These are phyloP conservation scores for Verticillium dahliae DNA, from an alignment of 2,329 filamentous ascomycete genomes.

Conservation along the genomic window DNA sequence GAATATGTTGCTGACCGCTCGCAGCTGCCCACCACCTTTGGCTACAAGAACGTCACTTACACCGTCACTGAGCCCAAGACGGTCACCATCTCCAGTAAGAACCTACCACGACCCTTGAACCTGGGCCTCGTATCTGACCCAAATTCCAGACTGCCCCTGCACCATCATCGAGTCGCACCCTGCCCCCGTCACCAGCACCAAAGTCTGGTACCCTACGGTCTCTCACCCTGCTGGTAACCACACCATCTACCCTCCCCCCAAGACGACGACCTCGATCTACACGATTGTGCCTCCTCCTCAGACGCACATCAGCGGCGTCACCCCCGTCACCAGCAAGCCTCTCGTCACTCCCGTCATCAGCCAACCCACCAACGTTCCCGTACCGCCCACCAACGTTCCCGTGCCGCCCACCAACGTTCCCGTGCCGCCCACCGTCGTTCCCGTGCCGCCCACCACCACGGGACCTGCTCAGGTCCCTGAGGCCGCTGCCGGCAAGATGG, in stretches of 20 bases:
- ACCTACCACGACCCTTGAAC: not conserved
- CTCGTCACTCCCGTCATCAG: not conserved
- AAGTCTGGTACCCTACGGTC: constrained; percentile 7
- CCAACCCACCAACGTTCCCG: constrained; percentile 6
- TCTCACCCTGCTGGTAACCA: constrained; percentile 8
- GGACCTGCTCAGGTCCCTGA: constrained; percentile 19
- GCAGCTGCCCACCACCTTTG: constrained; percentile 29
- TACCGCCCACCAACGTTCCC: constrained; percentile 4
- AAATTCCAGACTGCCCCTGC: constrained; percentile 37
- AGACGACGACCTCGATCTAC: constrained; percentile 8
- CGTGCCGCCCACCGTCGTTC: constrained; percentile 4
- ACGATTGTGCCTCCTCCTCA: constrained; percentile 4
- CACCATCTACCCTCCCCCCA: constrained; percentile 5
- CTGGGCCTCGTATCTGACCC: not conserved
- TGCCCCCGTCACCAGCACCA: constrained; percentile 20
- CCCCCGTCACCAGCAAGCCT: constrained; percentile 1
- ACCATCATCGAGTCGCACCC: constrained; percentile 28
- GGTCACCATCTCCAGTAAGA: constrained; percentile 38
- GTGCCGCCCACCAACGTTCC: constrained; percentile 4
- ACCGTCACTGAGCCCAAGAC: constrained; percentile 33
- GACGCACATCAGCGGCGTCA: constrained; percentile 1
- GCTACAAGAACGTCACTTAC: constrained; percentile 34
- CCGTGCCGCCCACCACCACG: constrained; percentile 1
- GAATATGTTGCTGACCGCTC: not conserved
- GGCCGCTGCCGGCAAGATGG: constrained; percentile 28